These are phyloP conservation scores for Naganishia friedmannii DNA, from an alignment of 768 basidiomycete species.

Conservation along the genomic window DNA sequence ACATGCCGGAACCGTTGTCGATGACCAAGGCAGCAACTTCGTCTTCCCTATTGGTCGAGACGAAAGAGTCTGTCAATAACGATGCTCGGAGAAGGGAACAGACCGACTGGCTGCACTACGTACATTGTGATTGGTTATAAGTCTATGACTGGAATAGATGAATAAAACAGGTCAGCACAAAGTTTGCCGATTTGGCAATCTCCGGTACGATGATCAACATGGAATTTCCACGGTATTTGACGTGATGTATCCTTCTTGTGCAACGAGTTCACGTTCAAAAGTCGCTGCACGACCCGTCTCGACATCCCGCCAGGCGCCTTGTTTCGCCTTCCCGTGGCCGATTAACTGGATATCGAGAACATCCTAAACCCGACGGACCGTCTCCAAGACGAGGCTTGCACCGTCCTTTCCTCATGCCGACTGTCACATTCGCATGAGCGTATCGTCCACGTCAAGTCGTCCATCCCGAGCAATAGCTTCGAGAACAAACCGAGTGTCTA, in stretches of 20 bases:
- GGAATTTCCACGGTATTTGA: no score
- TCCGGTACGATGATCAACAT: not conserved
- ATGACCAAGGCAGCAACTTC: slow-evolving; percentile 49
- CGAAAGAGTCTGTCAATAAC: not conserved
- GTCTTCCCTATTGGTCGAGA: slow-evolving; percentile 2
- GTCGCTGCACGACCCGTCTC: no score
- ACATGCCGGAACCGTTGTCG: slow-evolving; percentile 80
- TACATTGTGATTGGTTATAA: slow-evolving; percentile 27
- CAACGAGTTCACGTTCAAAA: no score
- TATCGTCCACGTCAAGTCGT: not conserved
- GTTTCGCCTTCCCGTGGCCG: no score
- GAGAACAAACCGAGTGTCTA: not conserved
- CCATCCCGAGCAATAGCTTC: not conserved
- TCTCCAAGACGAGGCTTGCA: no score
- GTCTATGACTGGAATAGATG: slow-evolving; percentile 13
- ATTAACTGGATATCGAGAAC: no score
- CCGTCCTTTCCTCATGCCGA: no score
- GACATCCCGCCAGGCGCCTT: no score
- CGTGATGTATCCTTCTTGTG: no score
- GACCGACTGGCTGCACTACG: not conserved
- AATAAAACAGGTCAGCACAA: slow-evolving; percentile 2
- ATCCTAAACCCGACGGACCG: no score
- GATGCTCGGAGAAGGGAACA: not conserved
- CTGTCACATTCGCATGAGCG: no score
- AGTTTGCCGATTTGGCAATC: not conserved